Base-by-base conservation (phyloP, 148 eudicot species). In the Beta vulgaris region DNA sequence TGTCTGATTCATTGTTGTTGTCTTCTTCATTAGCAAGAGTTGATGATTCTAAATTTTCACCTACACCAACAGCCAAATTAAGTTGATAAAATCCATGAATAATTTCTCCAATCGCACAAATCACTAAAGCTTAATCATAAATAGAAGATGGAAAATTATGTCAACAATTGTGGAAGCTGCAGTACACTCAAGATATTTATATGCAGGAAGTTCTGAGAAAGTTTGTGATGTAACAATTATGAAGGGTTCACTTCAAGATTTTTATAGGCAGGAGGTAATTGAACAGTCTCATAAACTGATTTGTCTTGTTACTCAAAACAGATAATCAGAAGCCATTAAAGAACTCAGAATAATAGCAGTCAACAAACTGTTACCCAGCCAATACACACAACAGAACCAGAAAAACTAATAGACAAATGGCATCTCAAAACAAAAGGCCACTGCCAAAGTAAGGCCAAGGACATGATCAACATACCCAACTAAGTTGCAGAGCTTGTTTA, bases 1-100 rank as follows among this genome's bases (percentile, higher is more conserved):
- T 85, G 14, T 77, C 77, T 26, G 77, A 74, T 43, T 82, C 87
- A 42, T 78, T 72, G 19, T 48, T 69, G 7, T 82, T 62, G 26
- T 82, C 84, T 14, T 77, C 90, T 73, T 79, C 84, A 46, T 76
- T 42, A 0, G 58, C 54, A 57, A 83, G 78, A 40, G 63, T 55
- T 25, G 79, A 69, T 23, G 43, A 34, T 51, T 80, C 92, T 66
- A 78, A 62, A 70, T 37, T 76, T 54, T 37, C 87, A 37, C 80
- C 88, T 90, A 57, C 60, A 82, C 36, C 31, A 31, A 31, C 55
- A 37, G 36, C 25, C 40, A 74, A 64, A 26, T 31, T 19, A 69
- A 49, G 48, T 26, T 21, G n/a, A 48, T n/a, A 2, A 69, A 5
- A 49, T 13, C 18, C 25, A 51, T 3, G 21, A 34, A 32, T 6